A percentile compares a stretch with the other conserved stretches of the same genome.
Conservation (phyloP, 106 monocot genomes). For the Dendrobium officinale region DNA sequence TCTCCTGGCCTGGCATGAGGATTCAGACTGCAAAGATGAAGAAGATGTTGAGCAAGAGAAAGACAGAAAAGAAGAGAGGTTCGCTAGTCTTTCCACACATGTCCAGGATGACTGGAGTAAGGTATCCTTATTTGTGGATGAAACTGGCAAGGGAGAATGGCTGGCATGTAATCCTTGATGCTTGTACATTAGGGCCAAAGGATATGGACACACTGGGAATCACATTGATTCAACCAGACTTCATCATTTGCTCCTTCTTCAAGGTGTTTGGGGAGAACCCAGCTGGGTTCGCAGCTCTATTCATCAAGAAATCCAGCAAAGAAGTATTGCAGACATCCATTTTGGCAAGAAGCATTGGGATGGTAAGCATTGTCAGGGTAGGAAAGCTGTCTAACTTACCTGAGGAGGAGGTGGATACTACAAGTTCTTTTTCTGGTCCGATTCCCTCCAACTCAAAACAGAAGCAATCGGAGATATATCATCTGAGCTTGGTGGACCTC, state of each 20-base stretch:
- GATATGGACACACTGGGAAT: constrained; percentile 67
- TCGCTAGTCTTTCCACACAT: constrained; percentile 73
- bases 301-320: constrained; percentile 41
- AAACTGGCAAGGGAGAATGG: constrained; percentile 61
- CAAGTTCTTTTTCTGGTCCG: constrained; percentile 35
- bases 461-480: not conserved
- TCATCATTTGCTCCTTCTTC: constrained; percentile 76
- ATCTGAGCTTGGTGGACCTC: too few species aligned
- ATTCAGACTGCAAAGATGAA: constrained; percentile 42
- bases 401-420: constrained; percentile 24
- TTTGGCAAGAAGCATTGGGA: constrained; percentile 37
- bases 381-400: constrained; percentile 6
- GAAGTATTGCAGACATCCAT: constrained; percentile 25
- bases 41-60: constrained; percentile 28
- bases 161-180: constrained; percentile 65
- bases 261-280: constrained; percentile 75
- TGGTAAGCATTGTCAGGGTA: constrained; percentile 48
- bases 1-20: constrained; percentile 62
- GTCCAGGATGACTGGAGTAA: constrained; percentile 57
- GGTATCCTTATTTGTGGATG: constrained; percentile 85
- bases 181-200: constrained; percentile 61
- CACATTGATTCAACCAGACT: constrained; percentile 69
- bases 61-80: constrained; percentile 29
- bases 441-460: not conserved
- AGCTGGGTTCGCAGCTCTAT: constrained; percentile 58